Conservation (phyloP, 192 early-diverging fungal species). For the Mortierella claussenii region DNA sequence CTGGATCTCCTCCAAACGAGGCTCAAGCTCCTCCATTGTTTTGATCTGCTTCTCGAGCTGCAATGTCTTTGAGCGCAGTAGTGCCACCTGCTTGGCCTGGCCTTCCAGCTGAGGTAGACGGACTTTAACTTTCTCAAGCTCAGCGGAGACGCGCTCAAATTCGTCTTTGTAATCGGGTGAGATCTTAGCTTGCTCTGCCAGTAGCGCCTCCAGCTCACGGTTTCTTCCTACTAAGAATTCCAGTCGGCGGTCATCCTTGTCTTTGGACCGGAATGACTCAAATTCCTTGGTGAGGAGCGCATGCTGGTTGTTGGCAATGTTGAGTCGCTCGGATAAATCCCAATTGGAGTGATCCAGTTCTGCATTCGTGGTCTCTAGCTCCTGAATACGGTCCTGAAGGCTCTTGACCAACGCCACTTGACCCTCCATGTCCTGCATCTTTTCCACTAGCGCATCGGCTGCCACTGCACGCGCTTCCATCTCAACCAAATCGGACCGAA, state of each 20-base stretch:
- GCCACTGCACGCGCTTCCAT: constrained; percentile 44
- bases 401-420: constrained; percentile 35
- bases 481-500: constrained; percentile 37
- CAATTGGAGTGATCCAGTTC: constrained; percentile 50
- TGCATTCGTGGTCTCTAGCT: constrained; percentile 48
- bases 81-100: constrained; percentile 39
- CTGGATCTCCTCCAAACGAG: constrained; percentile 34
- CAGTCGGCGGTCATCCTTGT: constrained; percentile 41
- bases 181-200: constrained; percentile 36
- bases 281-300: constrained; percentile 42
- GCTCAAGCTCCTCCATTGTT: constrained; percentile 49
- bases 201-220: constrained; percentile 30
- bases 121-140: constrained; percentile 42
- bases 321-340: constrained; percentile 43
- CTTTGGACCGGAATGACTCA: constrained; percentile 40
- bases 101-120: constrained; percentile 44
- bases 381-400: constrained; percentile 46
- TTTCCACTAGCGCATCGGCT: constrained; percentile 33
- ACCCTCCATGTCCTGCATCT: constrained; percentile 48
- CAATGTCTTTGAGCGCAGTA: constrained; percentile 26
- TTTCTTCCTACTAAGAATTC: constrained; percentile 34
- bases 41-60: constrained; percentile 52
- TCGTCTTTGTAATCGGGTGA: constrained; percentile 44
- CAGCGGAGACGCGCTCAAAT: constrained; percentile 26
- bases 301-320: constrained; percentile 50